A percentile compares a stretch with the other conserved stretches of the same genome.
Conservation (phyloP, 352 stramenopile species). For the Phytophthora cactorum region DNA sequence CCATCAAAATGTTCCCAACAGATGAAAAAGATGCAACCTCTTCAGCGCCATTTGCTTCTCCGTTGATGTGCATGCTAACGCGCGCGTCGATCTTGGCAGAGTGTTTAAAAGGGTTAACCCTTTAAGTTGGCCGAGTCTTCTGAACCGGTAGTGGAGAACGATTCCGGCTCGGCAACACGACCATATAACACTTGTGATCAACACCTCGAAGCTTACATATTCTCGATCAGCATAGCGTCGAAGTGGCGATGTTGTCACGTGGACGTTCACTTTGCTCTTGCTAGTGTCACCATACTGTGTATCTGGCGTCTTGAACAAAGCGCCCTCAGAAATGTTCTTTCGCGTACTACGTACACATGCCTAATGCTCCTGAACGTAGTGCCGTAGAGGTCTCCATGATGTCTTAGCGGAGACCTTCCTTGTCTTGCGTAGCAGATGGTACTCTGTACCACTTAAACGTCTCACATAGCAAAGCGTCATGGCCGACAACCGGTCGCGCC, state of each 20-base stretch:
- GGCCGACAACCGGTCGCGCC: constrained; percentile 9
- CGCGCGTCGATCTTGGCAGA: neutral
- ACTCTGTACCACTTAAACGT: constrained; percentile 9
- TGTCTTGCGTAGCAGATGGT: constrained; percentile 1
- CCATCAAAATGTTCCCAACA: constrained; percentile 16
- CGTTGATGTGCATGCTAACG: constrained; percentile 12
- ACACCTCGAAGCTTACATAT: neutral
- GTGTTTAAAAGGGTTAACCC: too few relatives aligned
- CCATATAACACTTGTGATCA: neutral
- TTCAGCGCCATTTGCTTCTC: constrained; percentile 27
- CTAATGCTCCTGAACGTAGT: neutral
- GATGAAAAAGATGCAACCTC: constrained; percentile 15
- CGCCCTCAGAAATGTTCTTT: constrained; percentile 17
- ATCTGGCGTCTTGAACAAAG: constrained; percentile 1
- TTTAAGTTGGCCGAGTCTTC: neutral
- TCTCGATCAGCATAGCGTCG: neutral
- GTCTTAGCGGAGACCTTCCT: neutral
- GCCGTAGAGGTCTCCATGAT: neutral
- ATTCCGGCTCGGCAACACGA: neutral
- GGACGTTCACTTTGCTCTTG: neutral
- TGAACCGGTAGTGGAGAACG: neutral
- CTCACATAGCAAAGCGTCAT: constrained; percentile 16
- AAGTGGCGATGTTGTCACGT: constrained; percentile 8
- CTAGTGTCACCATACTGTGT: neutral
- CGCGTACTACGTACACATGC: neutral